Evolutionary conservation across 306 rosid species (phyloP), one percentile per base, ranked within the genome.

Genomic region (Oemleria cerasiformis): DNA sequence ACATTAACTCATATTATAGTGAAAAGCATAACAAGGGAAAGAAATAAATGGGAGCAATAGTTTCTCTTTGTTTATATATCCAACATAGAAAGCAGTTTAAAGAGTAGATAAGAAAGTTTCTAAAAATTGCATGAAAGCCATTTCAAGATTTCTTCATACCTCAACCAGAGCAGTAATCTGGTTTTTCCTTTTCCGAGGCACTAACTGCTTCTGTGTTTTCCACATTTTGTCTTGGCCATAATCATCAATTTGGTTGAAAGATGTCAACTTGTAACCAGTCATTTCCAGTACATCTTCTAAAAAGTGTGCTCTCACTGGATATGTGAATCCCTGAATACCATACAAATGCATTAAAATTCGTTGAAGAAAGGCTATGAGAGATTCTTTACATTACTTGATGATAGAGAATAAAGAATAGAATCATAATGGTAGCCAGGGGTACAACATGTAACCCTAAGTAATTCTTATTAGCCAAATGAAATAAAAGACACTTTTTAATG

Each of bases 171-270:
- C 43, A 69, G 93, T 85, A 80, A 93, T 90, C 86, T 88, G 96
- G 75, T 90, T 93, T 91, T 93, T 93, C 81, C 92, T 87, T 82
- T 90, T 92, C 20, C 96, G 88, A 12, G 98, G 93, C 42, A 65
- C 84, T 47, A 92, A 79, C 77, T 92, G 98, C 86, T 78, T 92
- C 78, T 92, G 97, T 60, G 92, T 92, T 84, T 92, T 93, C 98
- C 98, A 93, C 89, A 90, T 0, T 83, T 93, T 93, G 34, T 93
- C 98, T 87, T 90, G 98, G 85, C 98, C 98, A 76, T 93, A 93
- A 83, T 93, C 97, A 86, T 93, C 98, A 78, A 93, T 75, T 87
- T 93, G 98, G 84, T 93, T 93, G 86, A 88, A 85, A 42, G 93
- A 81, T 60, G 83, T 61, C 88, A 93, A 77, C 75, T 93, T 93